These are phyloP conservation scores for Pseudovirgaria hyperparasitica DNA, from an alignment of 2,329 filamentous ascomycete species.

Conservation along the genomic window DNA sequence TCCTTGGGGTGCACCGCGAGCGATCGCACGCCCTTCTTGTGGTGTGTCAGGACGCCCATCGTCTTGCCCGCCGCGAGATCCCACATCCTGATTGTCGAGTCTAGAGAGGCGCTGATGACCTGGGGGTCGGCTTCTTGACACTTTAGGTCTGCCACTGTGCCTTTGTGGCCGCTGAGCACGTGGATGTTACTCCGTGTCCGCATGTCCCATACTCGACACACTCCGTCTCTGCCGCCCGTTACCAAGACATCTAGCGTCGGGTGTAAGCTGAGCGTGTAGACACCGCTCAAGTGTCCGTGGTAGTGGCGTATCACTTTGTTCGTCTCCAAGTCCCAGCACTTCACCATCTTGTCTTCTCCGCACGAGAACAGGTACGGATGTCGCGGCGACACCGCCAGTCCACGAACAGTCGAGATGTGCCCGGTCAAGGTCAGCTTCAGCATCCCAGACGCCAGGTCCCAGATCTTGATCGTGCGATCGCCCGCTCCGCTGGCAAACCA, in stretches of 20 bases:
- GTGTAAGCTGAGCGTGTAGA: conserved; percentile 87
- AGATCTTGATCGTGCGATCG: conserved; percentile 96
- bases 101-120: conserved; percentile 84
- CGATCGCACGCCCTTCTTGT: conserved; percentile 91
- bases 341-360: conserved; percentile 99
- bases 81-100: conserved; percentile 85
- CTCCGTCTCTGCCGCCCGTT: conserved; percentile 87
- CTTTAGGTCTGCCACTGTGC: conserved; percentile 76
- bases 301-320: conserved; percentile 98
- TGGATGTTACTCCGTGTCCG: conserved; percentile 91
- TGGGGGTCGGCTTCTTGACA: conserved; percentile 96
- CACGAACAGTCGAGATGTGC: conserved; percentile 86
- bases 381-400: conserved; percentile 79
- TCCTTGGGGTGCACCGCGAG: conserved; percentile 78
- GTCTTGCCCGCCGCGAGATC: conserved; percentile 93
- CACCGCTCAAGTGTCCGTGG: conserved; percentile 89
- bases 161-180: conserved; percentile 80
- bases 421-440: conserved; percentile 79
- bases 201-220: conserved; percentile 97
- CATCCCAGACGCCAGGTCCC: conserved; percentile 85
- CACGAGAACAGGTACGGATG: conserved; percentile 98
- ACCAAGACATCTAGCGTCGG: conserved; percentile 90
- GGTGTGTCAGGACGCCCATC: conserved; percentile 90
- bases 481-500: conserved; percentile 96
- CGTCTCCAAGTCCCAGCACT: conserved; percentile 99